Evolutionary conservation across 163 green algal species (phyloP).

Genomic region (Scenedesmus sp.): DNA sequence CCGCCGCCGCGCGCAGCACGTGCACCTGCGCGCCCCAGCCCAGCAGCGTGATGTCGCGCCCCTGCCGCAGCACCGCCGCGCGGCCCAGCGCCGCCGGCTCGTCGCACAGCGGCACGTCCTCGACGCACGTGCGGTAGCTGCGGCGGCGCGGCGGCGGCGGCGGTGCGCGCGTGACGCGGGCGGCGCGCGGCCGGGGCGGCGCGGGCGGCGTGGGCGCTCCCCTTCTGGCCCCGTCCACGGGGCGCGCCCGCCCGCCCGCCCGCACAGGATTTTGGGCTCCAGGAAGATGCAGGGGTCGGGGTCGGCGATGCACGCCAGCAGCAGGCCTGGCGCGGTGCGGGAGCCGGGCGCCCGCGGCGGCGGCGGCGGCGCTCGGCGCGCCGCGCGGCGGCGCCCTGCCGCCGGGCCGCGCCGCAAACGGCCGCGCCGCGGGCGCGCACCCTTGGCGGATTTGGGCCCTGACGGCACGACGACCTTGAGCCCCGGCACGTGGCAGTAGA

Average conservation of each 20-base stretch:
- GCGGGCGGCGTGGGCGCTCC: no score
- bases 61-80: constrained; percentile 68
- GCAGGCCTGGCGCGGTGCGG: constrained; percentile 60
- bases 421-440: constrained; percentile 32
- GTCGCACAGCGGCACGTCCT: constrained; percentile 78
- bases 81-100: constrained; percentile 82
- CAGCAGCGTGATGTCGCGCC: constrained; percentile 90
- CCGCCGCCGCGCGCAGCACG: constrained; percentile 62
- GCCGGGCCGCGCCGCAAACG: no score
- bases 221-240: no score
- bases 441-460: constrained; percentile 84
- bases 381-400: not conserved
- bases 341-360: not conserved
- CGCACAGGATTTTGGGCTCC: constrained; percentile 94
- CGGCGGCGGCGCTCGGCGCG: not conserved
- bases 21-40: constrained; percentile 87
- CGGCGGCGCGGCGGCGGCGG: not conserved
- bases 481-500: constrained; percentile 71
- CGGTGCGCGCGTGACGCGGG: no score
- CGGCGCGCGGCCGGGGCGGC: no score
- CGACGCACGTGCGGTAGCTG: constrained; percentile 82
- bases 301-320: constrained; percentile 82
- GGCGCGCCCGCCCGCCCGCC: no score
- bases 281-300: constrained; percentile 92
- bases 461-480: constrained; percentile 73